These are phyloP conservation scores for Verticillium isaacii DNA, from an alignment of 2,329 filamentous ascomycete genomes.

Conservation along the genomic window DNA sequence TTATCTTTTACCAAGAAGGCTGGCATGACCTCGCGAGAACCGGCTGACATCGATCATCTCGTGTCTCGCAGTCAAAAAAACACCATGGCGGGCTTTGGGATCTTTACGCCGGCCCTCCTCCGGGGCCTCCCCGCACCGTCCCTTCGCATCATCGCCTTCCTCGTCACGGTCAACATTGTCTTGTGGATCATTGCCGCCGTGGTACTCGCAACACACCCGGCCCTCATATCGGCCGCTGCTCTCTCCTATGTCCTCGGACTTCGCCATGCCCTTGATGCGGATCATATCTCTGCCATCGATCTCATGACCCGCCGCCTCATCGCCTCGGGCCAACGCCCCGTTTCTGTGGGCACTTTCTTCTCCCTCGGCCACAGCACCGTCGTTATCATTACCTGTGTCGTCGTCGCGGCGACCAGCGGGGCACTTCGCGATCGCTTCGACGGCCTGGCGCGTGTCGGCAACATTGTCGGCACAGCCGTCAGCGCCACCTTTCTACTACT, in stretches of 20 bases:
- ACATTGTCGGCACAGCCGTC: conserved; percentile 84
- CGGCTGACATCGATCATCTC: too few relatives aligned
- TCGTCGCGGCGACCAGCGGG: conserved; percentile 85
- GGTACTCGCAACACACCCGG: conserved; percentile 47
- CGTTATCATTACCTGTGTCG: conserved; percentile 83
- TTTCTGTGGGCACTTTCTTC: conserved; percentile 93
- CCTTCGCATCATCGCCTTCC: conserved; percentile 43
- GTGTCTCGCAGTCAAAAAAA: not conserved
- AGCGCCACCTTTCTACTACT: conserved; percentile 79
- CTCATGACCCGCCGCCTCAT: conserved; percentile 89
- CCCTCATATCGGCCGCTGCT: conserved; percentile 73
- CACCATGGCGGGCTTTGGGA: not conserved
- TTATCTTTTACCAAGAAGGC: too few relatives aligned
- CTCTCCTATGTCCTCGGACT: conserved; percentile 86
- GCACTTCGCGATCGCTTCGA: conserved; percentile 78
- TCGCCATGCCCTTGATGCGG: conserved; percentile 94
- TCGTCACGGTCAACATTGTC: conserved; percentile 46
- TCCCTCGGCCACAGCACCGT: conserved; percentile 91
- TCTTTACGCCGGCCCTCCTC: conserved; percentile 10
- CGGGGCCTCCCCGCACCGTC: conserved; percentile 23
- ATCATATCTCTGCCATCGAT: conserved; percentile 84
- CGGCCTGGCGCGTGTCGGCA: conserved; percentile 72
- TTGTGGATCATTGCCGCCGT: conserved; percentile 52
- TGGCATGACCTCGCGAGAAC: too few relatives aligned
- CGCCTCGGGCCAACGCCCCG: conserved; percentile 77